These are phyloP conservation scores for Cercophora samala DNA, from an alignment of 495 filamentous ascomycete genomes.

Conservation along the genomic window DNA sequence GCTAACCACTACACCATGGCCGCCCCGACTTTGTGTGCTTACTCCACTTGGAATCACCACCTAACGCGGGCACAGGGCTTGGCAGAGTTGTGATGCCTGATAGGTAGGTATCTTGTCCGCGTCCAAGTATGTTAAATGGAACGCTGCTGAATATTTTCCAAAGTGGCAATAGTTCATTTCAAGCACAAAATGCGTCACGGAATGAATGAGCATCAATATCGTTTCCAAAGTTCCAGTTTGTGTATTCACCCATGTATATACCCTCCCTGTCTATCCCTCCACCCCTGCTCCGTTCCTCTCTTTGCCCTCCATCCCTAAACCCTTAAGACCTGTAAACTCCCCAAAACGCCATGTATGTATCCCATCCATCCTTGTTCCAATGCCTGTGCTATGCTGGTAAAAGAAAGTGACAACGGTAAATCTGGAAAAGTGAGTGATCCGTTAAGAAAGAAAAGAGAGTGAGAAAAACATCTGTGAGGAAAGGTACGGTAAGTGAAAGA, in stretches of 20 bases:
- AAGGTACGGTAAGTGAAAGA: not conserved
- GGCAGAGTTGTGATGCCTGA: not conserved
- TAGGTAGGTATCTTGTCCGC: not conserved
- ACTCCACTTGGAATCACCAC: not conserved
- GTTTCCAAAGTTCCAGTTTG: not conserved
- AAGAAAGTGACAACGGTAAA: not conserved
- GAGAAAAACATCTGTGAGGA: not conserved
- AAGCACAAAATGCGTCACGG: not conserved
- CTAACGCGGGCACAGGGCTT: not conserved
- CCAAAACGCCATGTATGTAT: not conserved
- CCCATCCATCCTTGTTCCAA: not conserved
- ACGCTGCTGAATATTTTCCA: not conserved
- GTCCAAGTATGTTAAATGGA: not conserved
- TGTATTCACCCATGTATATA: not conserved
- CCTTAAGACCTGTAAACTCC: too few relatives aligned
- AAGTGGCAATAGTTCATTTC: not conserved
- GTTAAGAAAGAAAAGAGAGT: not conserved
- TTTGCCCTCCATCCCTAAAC: not conserved
- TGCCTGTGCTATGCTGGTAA: not conserved
- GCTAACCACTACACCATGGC: slow-evolving; percentile 18
- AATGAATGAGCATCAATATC: not conserved
- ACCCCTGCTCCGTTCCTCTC: not conserved
- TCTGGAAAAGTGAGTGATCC: not conserved
- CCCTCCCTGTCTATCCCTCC: not conserved
- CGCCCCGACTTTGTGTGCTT: not conserved